Conservation (phyloP, 805 yeast species). For the Torulaspora indica region DNA sequence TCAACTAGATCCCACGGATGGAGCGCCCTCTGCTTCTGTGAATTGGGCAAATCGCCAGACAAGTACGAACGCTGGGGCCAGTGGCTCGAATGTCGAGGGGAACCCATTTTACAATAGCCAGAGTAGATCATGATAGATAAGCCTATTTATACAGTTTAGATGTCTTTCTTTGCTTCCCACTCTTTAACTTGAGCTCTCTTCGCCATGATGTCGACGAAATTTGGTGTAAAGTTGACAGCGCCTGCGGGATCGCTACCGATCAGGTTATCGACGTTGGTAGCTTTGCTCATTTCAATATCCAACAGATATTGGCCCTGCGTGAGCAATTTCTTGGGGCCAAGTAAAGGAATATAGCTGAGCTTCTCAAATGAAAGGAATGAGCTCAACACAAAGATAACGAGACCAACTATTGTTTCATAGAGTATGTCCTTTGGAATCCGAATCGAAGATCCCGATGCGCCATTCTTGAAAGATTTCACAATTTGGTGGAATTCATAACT, state of each 20-base stretch:
- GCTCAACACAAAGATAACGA: slow-evolving; percentile 24
- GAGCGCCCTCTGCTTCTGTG: slow-evolving; percentile 14
- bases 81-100: slow-evolving; percentile 8
- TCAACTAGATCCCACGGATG: slow-evolving; percentile 11
- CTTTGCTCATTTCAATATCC: slow-evolving; percentile 31
- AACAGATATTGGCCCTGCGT: slow-evolving; percentile 25
- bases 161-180: slow-evolving; percentile 18
- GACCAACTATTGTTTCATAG: slow-evolving; percentile 27
- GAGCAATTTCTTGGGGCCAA: slow-evolving; percentile 15
- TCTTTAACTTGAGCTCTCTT: slow-evolving; percentile 23
- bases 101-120: slow-evolving; percentile 14
- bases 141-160: slow-evolving; percentile 6
- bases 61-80: neutral
- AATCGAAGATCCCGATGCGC: neutral
- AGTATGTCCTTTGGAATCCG: slow-evolving; percentile 31
- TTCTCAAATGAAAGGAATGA: slow-evolving; percentile 28
- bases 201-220: slow-evolving; percentile 26
- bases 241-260: slow-evolving; percentile 31
- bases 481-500: slow-evolving; percentile 34
- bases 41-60: slow-evolving; percentile 12
- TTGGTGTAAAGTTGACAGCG: slow-evolving; percentile 28
- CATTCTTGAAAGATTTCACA: slow-evolving; percentile 16
- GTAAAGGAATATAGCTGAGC: slow-evolving; percentile 22
- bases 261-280: slow-evolving; percentile 30
- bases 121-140: slow-evolving; percentile 2